Evolutionary conservation across 257 asterid genomes (phyloP).

Genomic region (Salvia rosmarinus): DNA sequence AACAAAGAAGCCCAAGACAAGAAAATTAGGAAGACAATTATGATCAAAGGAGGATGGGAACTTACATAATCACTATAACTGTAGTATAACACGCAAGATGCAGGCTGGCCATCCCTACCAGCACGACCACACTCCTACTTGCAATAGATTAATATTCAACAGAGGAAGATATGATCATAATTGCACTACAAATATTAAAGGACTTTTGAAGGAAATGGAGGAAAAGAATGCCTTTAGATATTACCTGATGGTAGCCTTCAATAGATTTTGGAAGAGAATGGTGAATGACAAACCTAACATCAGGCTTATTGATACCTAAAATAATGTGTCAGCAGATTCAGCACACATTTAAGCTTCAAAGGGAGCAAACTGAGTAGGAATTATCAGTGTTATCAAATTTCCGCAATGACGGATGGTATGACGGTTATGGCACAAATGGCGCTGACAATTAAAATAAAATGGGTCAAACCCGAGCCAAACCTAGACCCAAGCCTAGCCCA

Average conservation of each 20-base stretch:
- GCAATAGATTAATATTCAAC: slow-evolving; percentile 27
- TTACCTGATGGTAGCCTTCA: slow-evolving; percentile 98
- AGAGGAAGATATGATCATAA: slow-evolving; percentile 18
- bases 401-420: no score
- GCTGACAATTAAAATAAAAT: no score
- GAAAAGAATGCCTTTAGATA: slow-evolving; percentile 29
- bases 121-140: slow-evolving; percentile 99
- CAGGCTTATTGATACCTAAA: slow-evolving; percentile 98
- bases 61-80: slow-evolving; percentile 92
- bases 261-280: slow-evolving; percentile 99
- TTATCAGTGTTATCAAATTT: no score
- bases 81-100: slow-evolving; percentile 92
- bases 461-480: no score
- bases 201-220: slow-evolving; percentile 23
- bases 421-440: no score
- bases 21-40: slow-evolving; percentile 16
- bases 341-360: slow-evolving; percentile 31
- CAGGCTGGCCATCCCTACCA: slow-evolving; percentile 95
- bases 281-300: slow-evolving; percentile 98
- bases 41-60: slow-evolving; percentile 20
- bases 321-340: slow-evolving; percentile 29
- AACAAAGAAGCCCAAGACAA: slow-evolving; percentile 22
- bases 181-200: slow-evolving; percentile 13
- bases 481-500: no score
- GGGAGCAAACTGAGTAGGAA: slow-evolving; percentile 31